A percentile compares a stretch with the other conserved stretches of the same genome.
Conservation (phyloP, 1,284 basidiomycete genomes). For the Uromyces viciae-fabae region DNA sequence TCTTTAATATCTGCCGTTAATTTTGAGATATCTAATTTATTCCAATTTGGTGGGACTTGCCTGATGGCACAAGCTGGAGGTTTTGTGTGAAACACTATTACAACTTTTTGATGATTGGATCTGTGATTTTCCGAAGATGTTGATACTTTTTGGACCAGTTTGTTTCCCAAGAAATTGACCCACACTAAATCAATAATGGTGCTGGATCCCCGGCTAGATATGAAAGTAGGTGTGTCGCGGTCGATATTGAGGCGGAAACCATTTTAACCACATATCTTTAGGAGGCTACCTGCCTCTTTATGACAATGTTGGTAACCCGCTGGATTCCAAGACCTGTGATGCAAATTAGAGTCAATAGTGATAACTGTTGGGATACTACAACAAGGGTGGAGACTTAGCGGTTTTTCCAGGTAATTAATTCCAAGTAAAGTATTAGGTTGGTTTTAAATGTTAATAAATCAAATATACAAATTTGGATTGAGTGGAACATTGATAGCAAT, state of each 20-base stretch:
- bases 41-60: not conserved
- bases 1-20: not conserved
- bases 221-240: not conserved
- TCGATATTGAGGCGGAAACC: not conserved
- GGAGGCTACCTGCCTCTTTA: not conserved
- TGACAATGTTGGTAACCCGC: not conserved
- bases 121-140: not conserved
- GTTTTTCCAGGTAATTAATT: not conserved
- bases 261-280: not conserved
- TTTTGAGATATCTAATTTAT: not conserved
- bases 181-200: constrained; percentile 7
- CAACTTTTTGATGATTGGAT: not conserved
- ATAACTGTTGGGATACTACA: not conserved
- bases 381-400: not conserved
- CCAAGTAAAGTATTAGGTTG: not conserved
- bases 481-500: not conserved
- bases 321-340: not conserved
- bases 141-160: not conserved
- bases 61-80: not conserved
- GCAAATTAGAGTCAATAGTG: too few species aligned
- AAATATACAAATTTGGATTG: not conserved
- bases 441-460: not conserved
- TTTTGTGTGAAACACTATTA: not conserved
- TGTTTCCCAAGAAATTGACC: not conserved
- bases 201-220: not conserved